Conservation (phyloP, 805 yeast species). For the Candida caryicola region DNA sequence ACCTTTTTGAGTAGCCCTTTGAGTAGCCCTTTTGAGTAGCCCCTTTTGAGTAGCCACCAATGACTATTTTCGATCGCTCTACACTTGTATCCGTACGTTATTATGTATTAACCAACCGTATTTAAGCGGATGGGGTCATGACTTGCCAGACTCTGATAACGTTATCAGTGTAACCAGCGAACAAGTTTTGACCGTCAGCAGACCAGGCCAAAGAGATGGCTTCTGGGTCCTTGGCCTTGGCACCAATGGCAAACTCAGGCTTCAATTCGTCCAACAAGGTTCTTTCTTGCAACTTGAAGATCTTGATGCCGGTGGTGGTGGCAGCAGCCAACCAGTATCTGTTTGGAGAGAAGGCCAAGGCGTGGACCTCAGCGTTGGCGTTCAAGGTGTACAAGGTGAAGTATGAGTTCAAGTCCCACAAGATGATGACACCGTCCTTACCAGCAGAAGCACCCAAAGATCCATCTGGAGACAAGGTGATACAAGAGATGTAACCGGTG, state of each 20-base stretch:
- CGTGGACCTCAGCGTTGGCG: constrained; percentile 95
- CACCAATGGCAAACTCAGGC: constrained; percentile 89
- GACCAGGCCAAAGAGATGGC: constrained; percentile 99
- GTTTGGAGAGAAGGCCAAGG: constrained; percentile 99
- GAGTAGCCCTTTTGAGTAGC: too few relatives aligned
- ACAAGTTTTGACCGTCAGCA: constrained; percentile 98
- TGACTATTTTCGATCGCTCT: too few relatives aligned
- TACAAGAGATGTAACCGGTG: constrained; percentile 96
- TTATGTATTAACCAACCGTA: neutral
- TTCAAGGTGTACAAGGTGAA: constrained; percentile 86
- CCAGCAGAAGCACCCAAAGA: constrained; percentile 99
- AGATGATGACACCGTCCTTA: constrained; percentile 97
- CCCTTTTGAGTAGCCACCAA: too few relatives aligned
- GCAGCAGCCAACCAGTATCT: constrained; percentile 99
- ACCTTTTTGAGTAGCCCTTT: constrained; percentile 50
- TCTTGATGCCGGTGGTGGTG: constrained; percentile 95
- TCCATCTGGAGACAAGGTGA: constrained; percentile 99
- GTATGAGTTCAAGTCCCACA: constrained; percentile 93
- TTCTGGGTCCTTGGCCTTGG: constrained; percentile 95
- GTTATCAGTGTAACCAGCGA: constrained; percentile 99
- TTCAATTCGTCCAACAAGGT: constrained; percentile 92
- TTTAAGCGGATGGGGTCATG: constrained; percentile 73
- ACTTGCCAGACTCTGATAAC: constrained; percentile 99
- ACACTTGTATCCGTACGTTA: neutral
- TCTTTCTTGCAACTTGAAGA: constrained; percentile 96